These are phyloP conservation scores for Rubia peregrina DNA, from an alignment of 305 asterid genomes.

Conservation along the genomic window DNA sequence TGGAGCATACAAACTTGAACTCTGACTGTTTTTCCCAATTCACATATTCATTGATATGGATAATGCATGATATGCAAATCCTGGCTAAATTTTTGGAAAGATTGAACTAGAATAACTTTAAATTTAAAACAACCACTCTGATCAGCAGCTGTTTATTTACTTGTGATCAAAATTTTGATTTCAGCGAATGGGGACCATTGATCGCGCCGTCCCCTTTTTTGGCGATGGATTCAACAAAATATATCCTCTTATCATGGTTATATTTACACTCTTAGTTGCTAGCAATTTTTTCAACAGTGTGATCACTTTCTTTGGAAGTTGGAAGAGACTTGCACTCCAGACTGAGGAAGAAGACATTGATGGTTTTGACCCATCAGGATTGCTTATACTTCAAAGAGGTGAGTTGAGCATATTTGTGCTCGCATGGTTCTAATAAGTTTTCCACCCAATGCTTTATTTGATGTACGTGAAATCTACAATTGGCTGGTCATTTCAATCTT, in stretches of 20 bases:
- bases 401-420: slow-evolving; percentile 14
- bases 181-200: slow-evolving; percentile 96
- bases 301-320: slow-evolving; percentile 82
- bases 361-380: slow-evolving; percentile 95
- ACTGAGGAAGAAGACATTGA: slow-evolving; percentile 76
- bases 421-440: not conserved
- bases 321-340: slow-evolving; percentile 72
- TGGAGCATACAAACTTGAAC: not conserved
- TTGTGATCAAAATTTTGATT: slow-evolving; percentile 23
- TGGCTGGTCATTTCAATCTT: not conserved
- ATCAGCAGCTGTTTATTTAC: slow-evolving; percentile 13
- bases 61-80: not conserved
- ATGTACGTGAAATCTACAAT: not conserved
- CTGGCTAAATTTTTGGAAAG: not conserved
- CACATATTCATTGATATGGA: not conserved
- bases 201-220: slow-evolving; percentile 83
- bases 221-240: slow-evolving; percentile 87
- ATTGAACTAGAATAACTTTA: slow-evolving; percentile 1
- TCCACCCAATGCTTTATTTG: not conserved
- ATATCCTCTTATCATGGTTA: slow-evolving; percentile 95
- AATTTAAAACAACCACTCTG: not conserved
- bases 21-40: not conserved
- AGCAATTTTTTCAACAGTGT: slow-evolving; percentile 87
- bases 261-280: slow-evolving; percentile 82
- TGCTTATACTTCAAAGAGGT: slow-evolving; percentile 92